Base-by-base conservation (phyloP, 257 asterid genomes). In the Solanum pinnatisectum region DNA sequence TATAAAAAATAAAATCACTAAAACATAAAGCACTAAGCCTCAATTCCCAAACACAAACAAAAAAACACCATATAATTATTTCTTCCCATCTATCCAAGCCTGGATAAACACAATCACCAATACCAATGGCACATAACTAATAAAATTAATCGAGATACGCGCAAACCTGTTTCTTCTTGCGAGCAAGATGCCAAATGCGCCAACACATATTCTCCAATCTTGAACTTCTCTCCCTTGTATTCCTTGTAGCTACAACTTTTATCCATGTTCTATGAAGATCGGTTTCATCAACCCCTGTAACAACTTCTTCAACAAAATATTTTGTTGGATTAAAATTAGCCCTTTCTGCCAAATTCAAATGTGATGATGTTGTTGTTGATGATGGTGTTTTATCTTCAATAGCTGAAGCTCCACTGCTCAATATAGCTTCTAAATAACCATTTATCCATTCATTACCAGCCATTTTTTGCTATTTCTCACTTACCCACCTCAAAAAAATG, bases 391-490 rank as follows among this genome's bases (percentile, higher is more conserved):
- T 82, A 82, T 72, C 98, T 4, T 91, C 95, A 32, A 91, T 91
- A 6, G 94, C 95, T 32, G 95, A 88, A 9, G 96, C 93, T 5
- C 98, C 98, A 88, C 92, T 95, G 59, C 93, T 97, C 87, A 96
- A 52, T 56, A 96, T 96, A 16, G 99, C 99, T 92, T 96, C 99
- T 84, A 96, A 56, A 87, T 96, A 96, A 37, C 99, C 99, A 84
- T 96, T 94, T 76, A 96, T 94, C 99, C 98, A 96, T 88, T 96
- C 99, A 46, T 96, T 96, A 49, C 96, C 98, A 30, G 95, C 98
- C 99, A 94, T 94, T 20, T 81, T 59, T 20, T 20, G 25, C 67
- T 59, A 59, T 84, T 65, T 56, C 65, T 56, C n/a, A 56, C n/a
- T 16, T 56, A 18, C 65, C n/a, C 1, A 18, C 56, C 49, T 12